Evolutionary conservation across 2,329 filamentous ascomycete species (phyloP).

Genomic region (Aureobasidium sp.): DNA sequence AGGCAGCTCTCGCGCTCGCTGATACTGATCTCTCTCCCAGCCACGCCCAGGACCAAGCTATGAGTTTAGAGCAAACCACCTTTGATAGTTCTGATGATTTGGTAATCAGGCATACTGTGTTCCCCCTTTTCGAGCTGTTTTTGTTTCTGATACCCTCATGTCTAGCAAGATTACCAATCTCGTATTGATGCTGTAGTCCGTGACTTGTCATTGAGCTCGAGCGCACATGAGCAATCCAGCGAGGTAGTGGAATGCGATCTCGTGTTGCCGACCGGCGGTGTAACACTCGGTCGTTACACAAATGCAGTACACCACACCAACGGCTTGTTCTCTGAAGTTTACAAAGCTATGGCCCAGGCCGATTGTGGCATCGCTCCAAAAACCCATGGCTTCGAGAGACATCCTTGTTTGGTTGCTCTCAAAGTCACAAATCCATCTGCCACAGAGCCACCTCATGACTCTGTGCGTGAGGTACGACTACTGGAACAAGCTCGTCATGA

Average conservation of each 20-base stretch:
- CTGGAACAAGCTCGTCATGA: conserved; percentile 51
- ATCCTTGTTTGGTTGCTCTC: conserved; percentile 45
- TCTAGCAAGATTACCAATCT: conserved; percentile 4
- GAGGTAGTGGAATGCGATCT: conserved; percentile 12
- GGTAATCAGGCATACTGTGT: background rate
- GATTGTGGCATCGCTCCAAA: conserved; percentile 15
- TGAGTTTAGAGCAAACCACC: background rate
- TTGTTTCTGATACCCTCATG: background rate
- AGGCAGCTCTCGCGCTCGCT: background rate
- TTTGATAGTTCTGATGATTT: background rate
- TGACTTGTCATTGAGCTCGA: background rate
- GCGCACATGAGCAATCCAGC: background rate
- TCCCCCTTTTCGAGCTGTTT: background rate
- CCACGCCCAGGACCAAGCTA: conserved; percentile 9
- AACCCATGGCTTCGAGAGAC: background rate
- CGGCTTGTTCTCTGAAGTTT: conserved; percentile 78
- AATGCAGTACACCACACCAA: conserved; percentile 50
- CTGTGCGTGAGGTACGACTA: conserved; percentile 69
- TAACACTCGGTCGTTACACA: conserved; percentile 47
- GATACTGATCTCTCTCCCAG: background rate
- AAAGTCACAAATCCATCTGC: conserved; percentile 75
- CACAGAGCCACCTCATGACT: conserved; percentile 73
- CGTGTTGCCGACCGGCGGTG: conserved; percentile 25
- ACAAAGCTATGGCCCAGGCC: conserved; percentile 49
- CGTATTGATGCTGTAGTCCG: background rate